A percentile compares a stretch with the other conserved stretches of the same genome.
Conservation (phyloP, 352 stramenopile genomes). For the Halophytophthora batemanensis region DNA sequence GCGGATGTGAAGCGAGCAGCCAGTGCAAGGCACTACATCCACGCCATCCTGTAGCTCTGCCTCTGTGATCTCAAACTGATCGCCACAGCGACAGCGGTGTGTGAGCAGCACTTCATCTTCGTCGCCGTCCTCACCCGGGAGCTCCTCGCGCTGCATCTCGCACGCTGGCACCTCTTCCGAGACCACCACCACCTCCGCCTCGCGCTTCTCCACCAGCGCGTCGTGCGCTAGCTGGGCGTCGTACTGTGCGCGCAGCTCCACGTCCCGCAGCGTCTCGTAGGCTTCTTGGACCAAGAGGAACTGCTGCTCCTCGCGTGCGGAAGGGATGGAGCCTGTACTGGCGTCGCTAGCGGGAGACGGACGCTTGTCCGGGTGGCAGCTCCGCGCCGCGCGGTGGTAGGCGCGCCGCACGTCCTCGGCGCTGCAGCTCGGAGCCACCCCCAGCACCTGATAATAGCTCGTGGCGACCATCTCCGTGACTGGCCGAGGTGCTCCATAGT, state of each 20-base stretch:
- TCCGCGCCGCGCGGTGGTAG: slow-evolving; percentile 61
- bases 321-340: neutral
- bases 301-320: slow-evolving; percentile 14
- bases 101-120: slow-evolving; percentile 52
- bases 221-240: slow-evolving; percentile 47
- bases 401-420: slow-evolving; percentile 62
- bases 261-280: slow-evolving; percentile 64
- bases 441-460: slow-evolving; percentile 56
- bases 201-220: slow-evolving; percentile 27
- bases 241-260: slow-evolving; percentile 41
- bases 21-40: slow-evolving; percentile 71
- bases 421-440: slow-evolving; percentile 38
- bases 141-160: slow-evolving; percentile 43
- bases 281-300: slow-evolving; percentile 65
- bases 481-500: too few species aligned
- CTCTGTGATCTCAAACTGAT: slow-evolving; percentile 64
- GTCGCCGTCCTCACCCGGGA: slow-evolving; percentile 28
- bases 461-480: too few species aligned
- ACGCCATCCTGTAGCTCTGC: slow-evolving; percentile 62
- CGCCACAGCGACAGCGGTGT: slow-evolving; percentile 66
- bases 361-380: slow-evolving; percentile 68
- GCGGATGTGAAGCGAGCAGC: slow-evolving; percentile 79
- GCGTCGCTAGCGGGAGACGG: neutral
- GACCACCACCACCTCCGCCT: slow-evolving; percentile 54
- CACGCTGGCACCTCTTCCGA: slow-evolving; percentile 50